A percentile compares a stretch with the other conserved stretches of the same genome.
Conservation (phyloP, 352 stramenopile genomes). For the Thalassiosira exigua region DNA sequence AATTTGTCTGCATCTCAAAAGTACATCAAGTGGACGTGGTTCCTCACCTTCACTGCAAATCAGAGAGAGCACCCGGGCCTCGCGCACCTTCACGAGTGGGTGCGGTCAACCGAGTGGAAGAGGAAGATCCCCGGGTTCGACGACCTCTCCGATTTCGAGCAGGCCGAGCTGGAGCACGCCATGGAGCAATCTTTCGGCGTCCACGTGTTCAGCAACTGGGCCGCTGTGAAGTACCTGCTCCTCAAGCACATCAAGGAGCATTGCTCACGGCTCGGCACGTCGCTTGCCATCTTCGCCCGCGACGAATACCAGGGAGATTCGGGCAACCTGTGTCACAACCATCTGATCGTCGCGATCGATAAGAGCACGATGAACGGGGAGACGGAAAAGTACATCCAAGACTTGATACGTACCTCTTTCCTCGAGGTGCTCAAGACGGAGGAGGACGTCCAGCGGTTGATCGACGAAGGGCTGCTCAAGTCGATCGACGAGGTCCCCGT, state of each 20-base stretch:
- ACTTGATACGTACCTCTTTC: constrained; percentile 25
- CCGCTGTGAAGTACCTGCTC: constrained; percentile 8
- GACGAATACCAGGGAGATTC: constrained; percentile 39
- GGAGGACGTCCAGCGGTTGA: constrained; percentile 18
- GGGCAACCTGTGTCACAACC: constrained; percentile 32
- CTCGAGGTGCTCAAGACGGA: constrained; percentile 19
- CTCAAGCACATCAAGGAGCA: constrained; percentile 34
- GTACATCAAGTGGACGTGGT: constrained; percentile 20
- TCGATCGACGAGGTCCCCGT: constrained; percentile 1
- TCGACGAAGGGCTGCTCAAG: constrained; percentile 22
- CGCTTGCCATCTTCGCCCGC: constrained; percentile 19
- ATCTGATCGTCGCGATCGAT: constrained; percentile 31
- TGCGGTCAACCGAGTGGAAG: constrained; percentile 21
- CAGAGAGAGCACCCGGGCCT: constrained; percentile 10
- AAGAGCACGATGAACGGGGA: constrained; percentile 13
- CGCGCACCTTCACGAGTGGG: constrained; percentile 19
- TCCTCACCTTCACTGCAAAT: constrained; percentile 19
- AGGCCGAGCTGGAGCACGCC: constrained; percentile 20
- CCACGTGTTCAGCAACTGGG: constrained; percentile 28
- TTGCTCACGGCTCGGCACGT: background rate
- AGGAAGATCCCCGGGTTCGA: constrained; percentile 14
- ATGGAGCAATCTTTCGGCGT: constrained; percentile 30
- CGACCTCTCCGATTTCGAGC: constrained; percentile 12
- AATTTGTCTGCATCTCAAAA: constrained; percentile 21
- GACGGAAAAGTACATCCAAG: constrained; percentile 12